Evolutionary conservation across 139 green algal species (phyloP).

Genomic region (Chlamydomonas sp.): DNA sequence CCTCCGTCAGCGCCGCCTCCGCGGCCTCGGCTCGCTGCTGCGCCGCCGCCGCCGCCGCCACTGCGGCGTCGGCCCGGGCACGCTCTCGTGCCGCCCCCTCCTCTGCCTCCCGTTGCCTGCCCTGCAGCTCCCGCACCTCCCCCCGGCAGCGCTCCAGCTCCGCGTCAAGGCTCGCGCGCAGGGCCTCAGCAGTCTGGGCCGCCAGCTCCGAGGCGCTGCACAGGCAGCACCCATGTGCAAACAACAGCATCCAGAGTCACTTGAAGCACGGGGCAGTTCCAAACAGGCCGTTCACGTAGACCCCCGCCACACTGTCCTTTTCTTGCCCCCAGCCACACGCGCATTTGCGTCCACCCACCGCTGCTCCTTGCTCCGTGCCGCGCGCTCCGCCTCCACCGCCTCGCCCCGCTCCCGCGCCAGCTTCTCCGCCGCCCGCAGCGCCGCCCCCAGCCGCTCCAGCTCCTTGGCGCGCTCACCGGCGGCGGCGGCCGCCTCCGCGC

Average conservation of each 20-base stretch:
- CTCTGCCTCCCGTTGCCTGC: background rate
- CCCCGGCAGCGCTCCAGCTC: conserved; percentile 2
- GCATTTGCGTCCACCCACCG: conserved; percentile 1
- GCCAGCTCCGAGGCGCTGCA: conserved; percentile 19
- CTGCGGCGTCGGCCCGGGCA: background rate
- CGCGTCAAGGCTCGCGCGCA: conserved; percentile 20
- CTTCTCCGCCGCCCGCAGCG: conserved; percentile 37
- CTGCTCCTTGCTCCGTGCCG: conserved; percentile 16
- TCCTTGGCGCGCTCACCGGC: conserved; percentile 11
- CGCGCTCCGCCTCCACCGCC: conserved; percentile 12
- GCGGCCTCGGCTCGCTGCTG: background rate
- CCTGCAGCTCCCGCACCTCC: background rate
- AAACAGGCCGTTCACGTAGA: background rate
- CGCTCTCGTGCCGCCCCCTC: background rate
- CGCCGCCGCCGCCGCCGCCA: background rate
- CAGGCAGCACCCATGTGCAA: no score
- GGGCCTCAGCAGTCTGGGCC: background rate
- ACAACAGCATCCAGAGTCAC: no score
- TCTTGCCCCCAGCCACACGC: no score
- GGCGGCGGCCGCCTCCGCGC: background rate
- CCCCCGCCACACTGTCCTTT: background rate
- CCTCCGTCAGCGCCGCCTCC: background rate
- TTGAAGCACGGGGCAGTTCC: no score
- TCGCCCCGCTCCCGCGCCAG: conserved; percentile 21
- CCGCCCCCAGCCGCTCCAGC: conserved; percentile 1